Conservation (phyloP, 257 asterid genomes). For the Solanum lignicaule region DNA sequence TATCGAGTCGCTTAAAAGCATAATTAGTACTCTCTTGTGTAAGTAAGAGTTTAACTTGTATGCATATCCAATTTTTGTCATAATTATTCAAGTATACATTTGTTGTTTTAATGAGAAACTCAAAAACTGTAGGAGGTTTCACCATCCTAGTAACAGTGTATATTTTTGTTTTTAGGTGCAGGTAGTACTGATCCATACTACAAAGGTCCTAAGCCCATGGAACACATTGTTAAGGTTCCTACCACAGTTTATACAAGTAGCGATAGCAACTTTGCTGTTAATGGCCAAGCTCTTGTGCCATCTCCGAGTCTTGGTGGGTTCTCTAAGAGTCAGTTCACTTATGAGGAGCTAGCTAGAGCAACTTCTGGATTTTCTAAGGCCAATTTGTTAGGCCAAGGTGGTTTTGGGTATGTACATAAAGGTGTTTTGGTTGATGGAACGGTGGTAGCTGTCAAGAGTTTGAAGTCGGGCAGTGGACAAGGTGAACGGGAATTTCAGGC, state of each 20-base stretch:
- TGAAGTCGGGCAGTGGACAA: constrained; percentile 85
- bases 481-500: constrained; percentile 95
- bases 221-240: constrained; percentile 18
- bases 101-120: background rate
- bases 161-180: background rate
- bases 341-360: constrained; percentile 59
- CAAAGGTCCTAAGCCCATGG: constrained; percentile 12
- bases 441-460: constrained; percentile 79
- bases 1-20: background rate
- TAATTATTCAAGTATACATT: background rate
- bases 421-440: constrained; percentile 47
- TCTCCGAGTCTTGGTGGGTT: constrained; percentile 37
- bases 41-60: background rate
- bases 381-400: constrained; percentile 82
- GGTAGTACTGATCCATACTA: constrained; percentile 13
- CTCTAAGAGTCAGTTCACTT: constrained; percentile 41
- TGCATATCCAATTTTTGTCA: background rate
- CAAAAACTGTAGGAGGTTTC: background rate
- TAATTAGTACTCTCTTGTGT: background rate
- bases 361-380: constrained; percentile 53
- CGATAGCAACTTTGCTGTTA: constrained; percentile 18
- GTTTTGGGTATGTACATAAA: constrained; percentile 80
- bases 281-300: constrained; percentile 9
- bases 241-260: constrained; percentile 18
- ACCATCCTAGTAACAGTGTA: background rate